Conservation (phyloP, 2,329 filamentous ascomycete species). For the Colletotrichum tofieldiae region DNA sequence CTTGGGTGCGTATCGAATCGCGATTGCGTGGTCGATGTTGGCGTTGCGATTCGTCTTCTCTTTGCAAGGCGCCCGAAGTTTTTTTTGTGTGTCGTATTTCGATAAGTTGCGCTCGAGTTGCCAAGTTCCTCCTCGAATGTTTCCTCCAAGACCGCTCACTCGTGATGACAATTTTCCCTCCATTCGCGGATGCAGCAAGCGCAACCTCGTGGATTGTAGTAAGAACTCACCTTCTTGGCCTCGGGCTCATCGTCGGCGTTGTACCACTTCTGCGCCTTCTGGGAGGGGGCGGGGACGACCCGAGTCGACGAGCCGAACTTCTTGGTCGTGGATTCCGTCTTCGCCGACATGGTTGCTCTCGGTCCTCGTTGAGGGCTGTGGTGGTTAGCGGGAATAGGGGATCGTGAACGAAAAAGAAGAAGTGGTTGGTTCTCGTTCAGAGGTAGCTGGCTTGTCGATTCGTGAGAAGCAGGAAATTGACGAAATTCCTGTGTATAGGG, state of each 20-base stretch:
- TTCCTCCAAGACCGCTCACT: constrained; percentile 25
- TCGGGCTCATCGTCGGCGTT: constrained; percentile 91
- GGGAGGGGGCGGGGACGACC: constrained; percentile 86
- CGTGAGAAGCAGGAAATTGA: constrained; percentile 11
- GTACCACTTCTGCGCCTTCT: constrained; percentile 99
- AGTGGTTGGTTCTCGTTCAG: constrained; percentile 37
- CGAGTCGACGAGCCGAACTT: constrained; percentile 98
- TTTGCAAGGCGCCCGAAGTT: neutral
- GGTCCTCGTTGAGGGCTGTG: constrained; percentile 43
- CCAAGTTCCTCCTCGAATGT: constrained; percentile 13
- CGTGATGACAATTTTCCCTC: constrained; percentile 24
- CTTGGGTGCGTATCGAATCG: constrained; percentile 3
- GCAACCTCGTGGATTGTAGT: constrained; percentile 46
- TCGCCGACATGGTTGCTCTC: constrained; percentile 76
- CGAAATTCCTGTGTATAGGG: constrained; percentile 34
- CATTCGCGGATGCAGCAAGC: constrained; percentile 13
- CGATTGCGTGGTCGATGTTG: constrained; percentile 1
- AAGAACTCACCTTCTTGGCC: constrained; percentile 91
- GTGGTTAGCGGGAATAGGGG: constrained; percentile 45
- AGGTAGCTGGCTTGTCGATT: constrained; percentile 26
- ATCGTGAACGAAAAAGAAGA: constrained; percentile 47
- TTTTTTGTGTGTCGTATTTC: constrained; percentile 10
- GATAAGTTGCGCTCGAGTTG: constrained; percentile 19
- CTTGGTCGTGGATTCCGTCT: constrained; percentile 84
- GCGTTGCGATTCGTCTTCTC: neutral